Base-by-base conservation (phyloP, 1,284 basidiomycete species). In the Taiwanofungus camphoratus region DNA sequence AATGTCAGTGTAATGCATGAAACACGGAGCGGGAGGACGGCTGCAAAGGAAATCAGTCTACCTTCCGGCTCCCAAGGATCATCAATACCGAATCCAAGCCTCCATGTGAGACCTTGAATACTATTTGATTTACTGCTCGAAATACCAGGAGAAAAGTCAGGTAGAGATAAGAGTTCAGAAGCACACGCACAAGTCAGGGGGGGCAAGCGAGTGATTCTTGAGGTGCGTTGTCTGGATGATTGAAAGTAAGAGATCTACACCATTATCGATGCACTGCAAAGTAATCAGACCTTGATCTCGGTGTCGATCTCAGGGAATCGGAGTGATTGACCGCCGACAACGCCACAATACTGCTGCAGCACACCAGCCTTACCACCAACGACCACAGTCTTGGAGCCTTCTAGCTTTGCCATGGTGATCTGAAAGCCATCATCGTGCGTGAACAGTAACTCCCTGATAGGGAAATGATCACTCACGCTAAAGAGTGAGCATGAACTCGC, bases 401-500 rank as follows among this genome's bases (percentile, higher is more conserved):
- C 75, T 33, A 67, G 63, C 59, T 79, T 80, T 2, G 70, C 62
- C 76, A 82, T 78, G 19, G 76, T 74, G 51, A 79, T 73, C 75
- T 78, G n/a, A 20, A 16, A 52, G 26, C 38, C 22, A 4, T 49
- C 29, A 29, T 24, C 11, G 19, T 42, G 23, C 42, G 33, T 44
- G 23, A 46, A 23, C n/a, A n/a, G n/a, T n/a, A 15, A 29, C 20
- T 32, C 15, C 34, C 18, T 27, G 33, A 40, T 38, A 42, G 41
- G 20, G 39, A 23, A 21, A 33, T 34, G 9, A 62, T 4, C 62
- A 52, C 64, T 39, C 52, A 78, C 76, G 45, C 71, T 74, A 60
- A 79, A 79, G 27, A 80, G 57, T 4, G 77, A 72, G 58, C 79
- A 80, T n/a, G 78, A 79, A 52, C 75, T 77, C 22, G 64, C 64